Evolutionary conservation across 2,329 filamentous ascomycete species (phyloP), one percentile per base, ranked within the genome.

Genomic region (Penicillium fuscoglaucum): DNA sequence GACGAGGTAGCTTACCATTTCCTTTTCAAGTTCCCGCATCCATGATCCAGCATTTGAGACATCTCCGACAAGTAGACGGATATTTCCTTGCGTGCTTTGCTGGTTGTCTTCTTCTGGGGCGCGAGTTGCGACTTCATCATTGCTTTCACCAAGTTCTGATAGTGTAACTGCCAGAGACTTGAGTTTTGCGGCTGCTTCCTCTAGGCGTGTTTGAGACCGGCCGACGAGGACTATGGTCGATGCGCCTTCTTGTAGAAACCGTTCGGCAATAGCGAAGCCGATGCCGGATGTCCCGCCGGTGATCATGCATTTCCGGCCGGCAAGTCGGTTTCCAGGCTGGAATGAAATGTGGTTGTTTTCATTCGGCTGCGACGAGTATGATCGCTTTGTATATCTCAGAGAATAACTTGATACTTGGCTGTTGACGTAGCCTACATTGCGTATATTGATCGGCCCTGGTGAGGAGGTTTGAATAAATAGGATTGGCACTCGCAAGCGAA

Each of bases 211-310:
- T 40, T 76, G 71, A 48, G 81, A 80, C 60, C 88, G 83, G 45
- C 86, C 86, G 21, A 90, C 79, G 10, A 91, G 79, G 17, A 87
- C 82, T 33, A 79, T 59, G 61, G 84, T 82, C 28, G 76, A 73
- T 40, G 83, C 87, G 33, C 87, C 88, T 58, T 87, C 81, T 52
- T 71, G 69, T 21, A 88, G 84, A 68, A 92, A 89, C n/a, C 83
- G 80, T 39, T 78, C 73, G 10, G 89, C 88, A 55, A 92, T 88
- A 52, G 85, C 84, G 43, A 81, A 78, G 45, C 90, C 90, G 65
- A 92, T 91, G 53, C 87, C 85, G 21, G 87, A 85, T 44, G 87
- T 88, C 21, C 83, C 89, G 48, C 90, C 90, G 2, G 89, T 89
- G 52, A 92, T 80, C 69, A 90, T 78, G 52, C 75, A 77, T 56